Evolutionary conservation across 768 basidiomycete genomes (phyloP).

Genomic region (Omphalotus guepiniiformis): DNA sequence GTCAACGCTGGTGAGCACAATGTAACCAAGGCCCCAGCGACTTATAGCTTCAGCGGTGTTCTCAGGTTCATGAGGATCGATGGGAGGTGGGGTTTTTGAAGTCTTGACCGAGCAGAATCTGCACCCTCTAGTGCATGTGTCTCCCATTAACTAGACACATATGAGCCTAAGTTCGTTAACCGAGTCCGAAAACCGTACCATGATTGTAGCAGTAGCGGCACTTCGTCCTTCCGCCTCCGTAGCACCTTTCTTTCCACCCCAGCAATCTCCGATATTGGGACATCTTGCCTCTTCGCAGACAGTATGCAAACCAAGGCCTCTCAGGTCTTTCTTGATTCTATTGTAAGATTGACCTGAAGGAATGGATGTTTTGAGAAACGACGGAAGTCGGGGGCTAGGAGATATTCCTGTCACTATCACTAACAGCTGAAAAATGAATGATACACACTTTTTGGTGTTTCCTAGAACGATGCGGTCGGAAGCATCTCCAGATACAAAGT

Average conservation of each 20-base stretch:
- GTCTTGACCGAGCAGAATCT: slow-evolving; percentile 98
- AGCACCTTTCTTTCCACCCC: slow-evolving; percentile 78
- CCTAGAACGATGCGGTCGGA: slow-evolving; percentile 66
- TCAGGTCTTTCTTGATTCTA: slow-evolving; percentile 91
- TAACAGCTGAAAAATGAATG: background rate
- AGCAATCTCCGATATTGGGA: slow-evolving; percentile 99
- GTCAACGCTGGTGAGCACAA: slow-evolving; percentile 95
- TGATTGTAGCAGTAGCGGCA: slow-evolving; percentile 95
- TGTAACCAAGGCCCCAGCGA: slow-evolving; percentile 97
- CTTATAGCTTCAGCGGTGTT: slow-evolving; percentile 97
- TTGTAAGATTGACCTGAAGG: slow-evolving; percentile 86
- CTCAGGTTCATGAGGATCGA: slow-evolving; percentile 97
- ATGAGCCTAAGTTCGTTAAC: slow-evolving; percentile 8
- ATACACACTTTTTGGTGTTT: slow-evolving; percentile 58
- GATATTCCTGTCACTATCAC: no score
- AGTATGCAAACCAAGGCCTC: slow-evolving; percentile 88
- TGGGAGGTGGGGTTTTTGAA: slow-evolving; percentile 77
- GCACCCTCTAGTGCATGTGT: slow-evolving; percentile 97
- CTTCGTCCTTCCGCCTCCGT: slow-evolving; percentile 70
- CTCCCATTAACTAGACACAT: slow-evolving; percentile 83
- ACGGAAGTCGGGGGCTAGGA: slow-evolving; percentile 82
- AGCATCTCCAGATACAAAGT: slow-evolving; percentile 67
- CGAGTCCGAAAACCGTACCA: slow-evolving; percentile 50
- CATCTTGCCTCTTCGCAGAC: slow-evolving; percentile 99
- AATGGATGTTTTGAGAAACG: slow-evolving; percentile 86